These are phyloP conservation scores for Drechslera avenae DNA, from an alignment of 2,329 filamentous ascomycete species.

Conservation along the genomic window DNA sequence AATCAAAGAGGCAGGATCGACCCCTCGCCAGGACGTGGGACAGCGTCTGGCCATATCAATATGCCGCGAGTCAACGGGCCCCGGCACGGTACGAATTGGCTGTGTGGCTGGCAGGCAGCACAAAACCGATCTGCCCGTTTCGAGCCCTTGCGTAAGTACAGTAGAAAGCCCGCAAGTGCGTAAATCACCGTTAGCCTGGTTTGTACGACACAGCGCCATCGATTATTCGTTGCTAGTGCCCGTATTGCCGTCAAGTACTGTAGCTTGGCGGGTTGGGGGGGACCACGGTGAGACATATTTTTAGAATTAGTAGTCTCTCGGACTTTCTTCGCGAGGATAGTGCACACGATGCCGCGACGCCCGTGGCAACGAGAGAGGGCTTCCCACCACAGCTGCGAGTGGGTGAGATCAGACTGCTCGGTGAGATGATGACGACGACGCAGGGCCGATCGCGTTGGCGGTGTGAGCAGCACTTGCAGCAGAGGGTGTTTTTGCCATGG, in stretches of 20 bases:
- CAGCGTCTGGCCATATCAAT: slow-evolving; percentile 27
- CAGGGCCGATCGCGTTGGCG: slow-evolving; percentile 5
- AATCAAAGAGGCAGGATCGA: slow-evolving; percentile 20
- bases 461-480: not conserved
- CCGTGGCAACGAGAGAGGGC: slow-evolving; percentile 20
- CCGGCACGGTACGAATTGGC: slow-evolving; percentile 27
- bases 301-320: slow-evolving; percentile 14
- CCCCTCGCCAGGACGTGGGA: slow-evolving; percentile 29
- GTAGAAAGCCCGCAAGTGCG: slow-evolving; percentile 12
- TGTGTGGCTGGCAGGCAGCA: slow-evolving; percentile 28
- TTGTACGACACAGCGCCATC: slow-evolving; percentile 30
- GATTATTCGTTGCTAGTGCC: slow-evolving; percentile 28
- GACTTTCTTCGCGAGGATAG: slow-evolving; percentile 5
- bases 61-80: slow-evolving; percentile 23
- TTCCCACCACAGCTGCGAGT: not conserved
- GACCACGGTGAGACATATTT: slow-evolving; percentile 19
- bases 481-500: slow-evolving; percentile 4
- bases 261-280: slow-evolving; percentile 11
- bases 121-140: slow-evolving; percentile 27
- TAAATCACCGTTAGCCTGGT: slow-evolving; percentile 26
- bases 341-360: slow-evolving; percentile 21
- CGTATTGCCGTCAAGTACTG: slow-evolving; percentile 21
- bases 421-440: slow-evolving; percentile 16
- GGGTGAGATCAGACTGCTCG: slow-evolving; percentile 1
- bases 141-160: slow-evolving; percentile 27